Evolutionary conservation across 2,329 filamentous ascomycete genomes (phyloP), one percentile per base, ranked within the genome.

Genomic region (Apiospora phragmitis): DNA sequence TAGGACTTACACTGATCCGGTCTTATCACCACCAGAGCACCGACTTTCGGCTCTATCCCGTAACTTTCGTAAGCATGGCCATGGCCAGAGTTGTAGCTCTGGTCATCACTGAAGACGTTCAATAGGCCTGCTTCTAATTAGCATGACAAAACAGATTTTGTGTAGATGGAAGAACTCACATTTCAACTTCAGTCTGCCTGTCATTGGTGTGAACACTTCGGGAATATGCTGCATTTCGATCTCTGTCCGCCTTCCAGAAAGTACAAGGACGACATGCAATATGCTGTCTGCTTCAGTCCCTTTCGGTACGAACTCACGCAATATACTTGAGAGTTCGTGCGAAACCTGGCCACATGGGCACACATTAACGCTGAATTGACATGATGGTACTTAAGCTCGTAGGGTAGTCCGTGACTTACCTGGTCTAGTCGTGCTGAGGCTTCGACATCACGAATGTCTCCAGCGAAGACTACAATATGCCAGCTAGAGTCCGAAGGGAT

Each of bases 1-100:
- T n/a, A 55, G 26, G 29, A 79, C 85, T 80, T 79, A 88, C 88
- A 89, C 80, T 91, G 89, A 80, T 91, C 89, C 1, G 89, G 90
- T 18, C 90, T 82, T 11, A 91, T 84, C 71, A 91, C 80, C 0
- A 88, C 82, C 5, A 90, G 72, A 0, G 83, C 85, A 0, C 87
- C 86, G 42, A 77, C 70, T 6, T 78, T 73, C 0, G 82, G 77
- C 69, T 86, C 82, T 16, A 91, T 80, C 0, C 88, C 88, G 55
- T 89, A 89, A 11, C 80, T 80, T 67, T 88, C 81, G 73, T 91
- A 91, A 1, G 86, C 87, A 62, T 88, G 83, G 0, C 88, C 88
- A 70, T 90, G 86, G 1, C 86, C 87, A 2, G 83, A 82, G 70
- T 87, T 85, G 75, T 88, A 87, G 74, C 84, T 86, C 69, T 86